phyloP scores from a whole-genome alignment of 257 asterid genomes.

The Rubia yunnanensis region DNA sequence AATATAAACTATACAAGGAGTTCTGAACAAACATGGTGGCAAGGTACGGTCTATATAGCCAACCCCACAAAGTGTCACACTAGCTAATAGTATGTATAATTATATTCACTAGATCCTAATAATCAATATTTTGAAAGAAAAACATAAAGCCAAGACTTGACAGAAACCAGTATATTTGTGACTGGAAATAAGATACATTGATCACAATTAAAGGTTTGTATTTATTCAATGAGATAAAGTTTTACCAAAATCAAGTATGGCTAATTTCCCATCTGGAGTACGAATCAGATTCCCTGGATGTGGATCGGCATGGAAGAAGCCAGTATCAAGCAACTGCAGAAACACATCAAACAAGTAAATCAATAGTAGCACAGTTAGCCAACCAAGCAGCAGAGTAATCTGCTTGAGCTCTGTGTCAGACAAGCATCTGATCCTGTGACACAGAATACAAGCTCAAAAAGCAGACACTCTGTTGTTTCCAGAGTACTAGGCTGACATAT shows the following conservation, averaged over 20 bases:
- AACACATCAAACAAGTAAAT: conserved; percentile 21
- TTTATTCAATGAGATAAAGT: neutral
- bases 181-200: neutral
- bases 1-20: neutral
- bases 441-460: neutral
- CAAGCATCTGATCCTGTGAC: neutral
- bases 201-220: neutral
- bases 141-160: neutral
- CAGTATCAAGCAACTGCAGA: conserved; percentile 94
- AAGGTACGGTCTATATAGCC: neutral
- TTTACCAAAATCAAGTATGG: conserved; percentile 92
- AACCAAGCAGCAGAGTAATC: neutral
- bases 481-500: neutral
- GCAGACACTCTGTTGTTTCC: neutral
- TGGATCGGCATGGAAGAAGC: conserved; percentile 99
- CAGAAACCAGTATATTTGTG: neutral
- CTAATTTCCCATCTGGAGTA: conserved; percentile 96
- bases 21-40: neutral
- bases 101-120: neutral
- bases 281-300: conserved; percentile 98
- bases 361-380: conserved; percentile 4
- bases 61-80: neutral
- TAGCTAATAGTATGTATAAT: neutral
- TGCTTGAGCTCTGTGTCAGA: neutral
- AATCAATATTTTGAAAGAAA: neutral